A percentile compares a stretch with the other conserved stretches of the same genome.
Evolutionary conservation across 768 basidiomycete genomes (phyloP).

Genomic region (Ephemerocybe angulata): DNA sequence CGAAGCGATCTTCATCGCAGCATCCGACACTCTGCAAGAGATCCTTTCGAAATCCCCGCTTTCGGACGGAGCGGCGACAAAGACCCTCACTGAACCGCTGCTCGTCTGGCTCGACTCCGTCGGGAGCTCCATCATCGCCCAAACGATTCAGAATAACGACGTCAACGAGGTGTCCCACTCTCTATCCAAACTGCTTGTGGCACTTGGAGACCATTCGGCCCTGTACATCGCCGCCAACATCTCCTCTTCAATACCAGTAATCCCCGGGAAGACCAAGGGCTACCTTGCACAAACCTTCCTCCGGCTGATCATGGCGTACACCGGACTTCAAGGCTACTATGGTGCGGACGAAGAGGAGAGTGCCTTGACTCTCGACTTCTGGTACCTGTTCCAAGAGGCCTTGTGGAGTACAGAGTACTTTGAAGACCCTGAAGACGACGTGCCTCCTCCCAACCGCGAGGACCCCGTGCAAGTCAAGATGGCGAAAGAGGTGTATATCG

Average conservation of each 20-base stretch:
- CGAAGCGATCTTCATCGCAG: conserved; percentile 53
- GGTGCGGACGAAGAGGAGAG: conserved; percentile 86
- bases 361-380: conserved; percentile 83
- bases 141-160: conserved; percentile 33
- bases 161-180: conserved; percentile 62
- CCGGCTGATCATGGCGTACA: conserved; percentile 66
- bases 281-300: conserved; percentile 66
- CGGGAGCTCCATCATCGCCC: conserved; percentile 46
- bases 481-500: conserved; percentile 74
- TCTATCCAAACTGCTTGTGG: conserved; percentile 75
- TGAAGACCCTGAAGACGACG: conserved; percentile 31
- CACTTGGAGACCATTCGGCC: conserved; percentile 84
- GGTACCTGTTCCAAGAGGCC: conserved; percentile 89
- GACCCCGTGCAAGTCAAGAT: conserved; percentile 39
- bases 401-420: conserved; percentile 65
- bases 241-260: conserved; percentile 39
- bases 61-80: conserved; percentile 63
- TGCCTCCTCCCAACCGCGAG: conserved; percentile 13
- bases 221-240: conserved; percentile 71
- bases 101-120: conserved; percentile 69
- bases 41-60: conserved; percentile 73
- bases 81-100: conserved; percentile 79
- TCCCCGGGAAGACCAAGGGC: conserved; percentile 23
- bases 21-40: conserved; percentile 73
- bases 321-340: conserved; percentile 68